Base-by-base conservation (phyloP, 371 early-diverging fungal species). In the Mortierella sp. region DNA sequence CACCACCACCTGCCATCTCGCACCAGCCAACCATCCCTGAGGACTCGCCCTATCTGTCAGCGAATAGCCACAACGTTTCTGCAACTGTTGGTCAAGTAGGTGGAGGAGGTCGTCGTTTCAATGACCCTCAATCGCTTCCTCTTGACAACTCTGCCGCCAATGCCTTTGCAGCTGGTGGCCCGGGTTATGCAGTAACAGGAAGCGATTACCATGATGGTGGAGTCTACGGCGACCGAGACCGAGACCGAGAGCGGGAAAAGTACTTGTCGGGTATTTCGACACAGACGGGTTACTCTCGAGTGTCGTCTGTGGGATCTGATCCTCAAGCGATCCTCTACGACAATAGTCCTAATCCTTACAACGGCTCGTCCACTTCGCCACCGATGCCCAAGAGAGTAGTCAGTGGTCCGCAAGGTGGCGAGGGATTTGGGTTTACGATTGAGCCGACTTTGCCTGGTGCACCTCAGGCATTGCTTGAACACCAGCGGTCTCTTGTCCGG, bases 381-480 rank as follows among this genome's bases (percentile, higher is more conserved):
- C 70, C 77, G 0, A 48, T 75, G 7, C 78, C 80, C n/a, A 74
- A 74, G 47, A 77, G 84, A 5, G 75, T 78, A 3, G 75, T 77
- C 57, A 77, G 78, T 74, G 80, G 76, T 0, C 80, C 81, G 16
- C 81, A 80, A 44, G 77, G 77, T n/a, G 81, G 81, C 0, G 26
- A 13, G 31, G 80, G 80, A 3, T 72, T 70, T 48, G 77, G 81
- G 13, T 47, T 73, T 13, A 31, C 63, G 60, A 19, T 70, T n/a
- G 77, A 73, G 14, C 80, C 42, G 16, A 7, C 80, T 24, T 14
- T 11, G 0, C 80, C 77, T 19, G 80, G 84, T 3, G 80, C 80
- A 4, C 84, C 84, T 2, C 84, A 83, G 11, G 80, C 84, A 2
- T 52, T 83, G 31, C 74, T 77, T 2, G 73, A 77, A 45, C 65